Conservation (phyloP, 2,329 filamentous ascomycete genomes). For the Fusarium temperatum region DNA sequence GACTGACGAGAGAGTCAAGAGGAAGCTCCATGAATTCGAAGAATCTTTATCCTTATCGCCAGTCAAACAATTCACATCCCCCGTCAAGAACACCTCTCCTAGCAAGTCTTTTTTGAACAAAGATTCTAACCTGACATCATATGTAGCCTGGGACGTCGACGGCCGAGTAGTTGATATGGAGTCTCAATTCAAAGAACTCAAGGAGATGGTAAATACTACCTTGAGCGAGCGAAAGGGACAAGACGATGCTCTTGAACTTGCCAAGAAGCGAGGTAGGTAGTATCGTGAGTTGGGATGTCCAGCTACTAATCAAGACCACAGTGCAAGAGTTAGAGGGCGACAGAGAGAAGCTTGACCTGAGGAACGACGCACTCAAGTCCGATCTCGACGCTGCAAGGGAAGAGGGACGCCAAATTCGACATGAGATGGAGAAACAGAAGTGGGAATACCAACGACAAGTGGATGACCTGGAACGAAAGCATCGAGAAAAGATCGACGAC, state of each 20-base stretch:
- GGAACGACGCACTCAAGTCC: constrained; percentile 63
- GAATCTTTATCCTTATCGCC: constrained; percentile 44
- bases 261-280: constrained; percentile 76
- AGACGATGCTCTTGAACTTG: constrained; percentile 77
- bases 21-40: constrained; percentile 47
- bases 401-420: constrained; percentile 47
- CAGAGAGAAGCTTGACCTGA: constrained; percentile 56
- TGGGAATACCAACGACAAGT: constrained; percentile 59
- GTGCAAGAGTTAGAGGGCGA: constrained; percentile 61
- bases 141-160: constrained; percentile 82
- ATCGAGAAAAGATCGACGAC: constrained; percentile 49
- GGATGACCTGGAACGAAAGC: constrained; percentile 57
- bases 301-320: constrained; percentile 37
- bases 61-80: constrained; percentile 49
- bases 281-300: fast-evolving
- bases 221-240: constrained; percentile 73
- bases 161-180: constrained; percentile 81
- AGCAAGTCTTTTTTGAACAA: constrained; percentile 71
- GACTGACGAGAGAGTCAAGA: constrained; percentile 42
- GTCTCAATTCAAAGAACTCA: constrained; percentile 74
- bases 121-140: constrained; percentile 74
- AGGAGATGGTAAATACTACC: constrained; percentile 75
- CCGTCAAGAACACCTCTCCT: constrained; percentile 55
- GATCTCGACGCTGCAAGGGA: constrained; percentile 64
- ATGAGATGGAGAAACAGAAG: constrained; percentile 49